Conservation (phyloP, 306 rosid species). For the Dicorynia guianensis region DNA sequence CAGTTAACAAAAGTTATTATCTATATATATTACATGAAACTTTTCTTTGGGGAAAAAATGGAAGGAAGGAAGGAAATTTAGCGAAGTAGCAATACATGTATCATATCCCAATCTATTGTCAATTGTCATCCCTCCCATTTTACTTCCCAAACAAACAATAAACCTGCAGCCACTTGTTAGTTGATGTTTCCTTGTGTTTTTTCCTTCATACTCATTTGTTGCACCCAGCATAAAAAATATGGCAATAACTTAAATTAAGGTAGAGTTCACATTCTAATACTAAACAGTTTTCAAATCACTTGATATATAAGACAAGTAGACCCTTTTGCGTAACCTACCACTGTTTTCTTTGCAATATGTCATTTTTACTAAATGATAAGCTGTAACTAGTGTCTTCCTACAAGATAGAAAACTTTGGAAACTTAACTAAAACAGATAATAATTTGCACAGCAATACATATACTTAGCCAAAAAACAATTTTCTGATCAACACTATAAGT, state of each 20-base stretch:
- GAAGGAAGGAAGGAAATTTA: too few species aligned
- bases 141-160: background rate
- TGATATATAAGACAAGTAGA: background rate
- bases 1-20: conserved; percentile 13
- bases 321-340: background rate
- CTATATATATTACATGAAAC: background rate
- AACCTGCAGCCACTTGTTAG: background rate
- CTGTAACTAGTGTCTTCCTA: background rate
- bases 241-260: background rate
- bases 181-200: background rate
- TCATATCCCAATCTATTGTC: too few species aligned
- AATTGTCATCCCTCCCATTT: conserved; percentile 6
- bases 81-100: too few species aligned
- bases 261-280: background rate
- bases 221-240: background rate
- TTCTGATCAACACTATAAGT: too few species aligned
- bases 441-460: too few species aligned
- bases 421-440: too few species aligned
- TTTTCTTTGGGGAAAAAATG: too few species aligned
- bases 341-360: background rate
- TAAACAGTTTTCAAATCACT: background rate
- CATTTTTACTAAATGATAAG: background rate
- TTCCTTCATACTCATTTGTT: background rate
- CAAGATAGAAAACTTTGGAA: background rate
- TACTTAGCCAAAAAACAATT: too few species aligned